Evolutionary conservation across 768 basidiomycete species (phyloP).

Genomic region (Xanthoconium purpureum): DNA sequence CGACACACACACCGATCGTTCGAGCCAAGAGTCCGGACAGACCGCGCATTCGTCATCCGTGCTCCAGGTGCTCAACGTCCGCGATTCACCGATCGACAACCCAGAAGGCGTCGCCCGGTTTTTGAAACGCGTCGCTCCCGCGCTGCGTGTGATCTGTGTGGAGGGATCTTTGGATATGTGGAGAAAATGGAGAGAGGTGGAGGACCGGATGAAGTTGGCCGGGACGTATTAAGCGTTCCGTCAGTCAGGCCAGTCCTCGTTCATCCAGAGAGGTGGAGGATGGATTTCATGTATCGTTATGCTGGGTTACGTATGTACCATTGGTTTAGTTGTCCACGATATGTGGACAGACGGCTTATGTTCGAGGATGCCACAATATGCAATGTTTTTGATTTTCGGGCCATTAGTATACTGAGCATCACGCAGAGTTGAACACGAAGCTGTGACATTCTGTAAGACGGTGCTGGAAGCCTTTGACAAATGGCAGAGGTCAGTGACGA

Average conservation of each 20-base stretch:
- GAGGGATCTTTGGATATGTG: constrained; percentile 28
- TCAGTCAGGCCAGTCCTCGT: too few relatives aligned
- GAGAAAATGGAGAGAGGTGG: constrained; percentile 29
- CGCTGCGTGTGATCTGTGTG: constrained; percentile 23
- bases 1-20: not conserved
- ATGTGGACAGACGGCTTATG: too few relatives aligned
- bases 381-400: too few relatives aligned
- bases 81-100: constrained; percentile 26
- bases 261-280: not conserved
- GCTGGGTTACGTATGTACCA: too few relatives aligned
- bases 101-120: constrained; percentile 26
- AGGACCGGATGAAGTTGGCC: constrained; percentile 18
- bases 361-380: too few relatives aligned
- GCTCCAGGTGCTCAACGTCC: constrained; percentile 27
- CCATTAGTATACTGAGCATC: too few relatives aligned
- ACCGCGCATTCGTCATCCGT: not conserved
- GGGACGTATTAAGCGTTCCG: not conserved
- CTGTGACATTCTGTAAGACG: too few relatives aligned
- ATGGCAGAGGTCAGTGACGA: too few relatives aligned
- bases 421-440: too few relatives aligned
- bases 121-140: constrained; percentile 23
- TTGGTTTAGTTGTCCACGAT: too few relatives aligned
- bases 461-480: too few relatives aligned
- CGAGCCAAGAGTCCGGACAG: not conserved
- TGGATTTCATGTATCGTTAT: constrained; percentile 4